Evolutionary conservation across 164 flowering plant genomes (phyloP), one percentile per base, ranked within the genome.

Genomic region (Tetracentron sinense): DNA sequence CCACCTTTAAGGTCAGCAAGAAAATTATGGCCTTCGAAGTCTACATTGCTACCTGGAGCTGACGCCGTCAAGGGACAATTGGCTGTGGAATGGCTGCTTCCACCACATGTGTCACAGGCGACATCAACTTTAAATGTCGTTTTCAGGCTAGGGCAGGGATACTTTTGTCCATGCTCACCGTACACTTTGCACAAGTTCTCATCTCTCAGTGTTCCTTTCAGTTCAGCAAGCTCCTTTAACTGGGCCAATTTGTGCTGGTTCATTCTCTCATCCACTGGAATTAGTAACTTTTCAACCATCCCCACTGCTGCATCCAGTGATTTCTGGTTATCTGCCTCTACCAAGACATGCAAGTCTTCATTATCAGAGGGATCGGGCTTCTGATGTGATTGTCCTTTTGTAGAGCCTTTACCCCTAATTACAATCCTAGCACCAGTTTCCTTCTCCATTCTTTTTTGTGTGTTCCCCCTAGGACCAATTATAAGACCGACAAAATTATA

Each of bases 401-500:
- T 30, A 23, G 77, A 74, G 7, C 80, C 84, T 66, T 64, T 73
- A 33, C 87, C 84, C 58, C 77, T 69, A 15, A 83, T 25, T 0
- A 29, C 3, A 53, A 83, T 74, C 74, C 31, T 79, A 0, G 87
- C 83, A 4, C 84, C 84, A 42, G 80, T 77, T 66, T 81, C 72
- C 50, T 56, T 75, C 71, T 83, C 77, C 84, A 83, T 75, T 62
- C 72, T 74, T 66, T 75, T 80, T 46, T 59, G 73, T 0, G 77
- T 83, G 58, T 63, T 73, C 20, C 84, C 87, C 4, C 71, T 62
- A 4, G 83, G 84, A 1, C 83, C 87, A 62, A 83, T 56, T 58
- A 81, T 75, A 19, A 74, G 75, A 42, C 81, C 84, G 29, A 79
- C 56, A 48, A 83, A 83, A 60, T 83, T 83, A 63, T 78, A 75